Base-by-base conservation (phyloP, 345 rosid genomes). In the Eucalyptus leucophloia region DNA sequence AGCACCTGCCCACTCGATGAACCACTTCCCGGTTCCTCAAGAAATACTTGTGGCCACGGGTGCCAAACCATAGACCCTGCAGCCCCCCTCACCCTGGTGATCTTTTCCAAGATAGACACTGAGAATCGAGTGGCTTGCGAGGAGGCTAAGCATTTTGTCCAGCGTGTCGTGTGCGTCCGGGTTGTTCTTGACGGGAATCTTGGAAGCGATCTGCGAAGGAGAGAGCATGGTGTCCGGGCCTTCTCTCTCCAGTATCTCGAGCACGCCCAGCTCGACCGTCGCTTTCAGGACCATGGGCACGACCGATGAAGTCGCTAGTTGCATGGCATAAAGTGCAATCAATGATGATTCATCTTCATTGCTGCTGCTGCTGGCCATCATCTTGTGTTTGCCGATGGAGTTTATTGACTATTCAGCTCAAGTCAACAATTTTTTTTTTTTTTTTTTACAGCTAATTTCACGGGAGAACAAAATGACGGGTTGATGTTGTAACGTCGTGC, bases 261-360 rank as follows among this genome's bases (percentile, higher is more conserved):
- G 89, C 17, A 92, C 91, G 42, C 92, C 92, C 37, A 92, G 92
- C 45, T 91, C 90, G 23, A 89, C 49, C 8, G 93, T 91, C 19
- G 92, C 89, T 88, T 91, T 92, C 88, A 92, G 89, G 53, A 88
- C 92, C 95, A 92, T 88, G 34, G 96, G 93, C 56, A 92, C 49
- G 42, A 91, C 90, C 5, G 93, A 93, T 32, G 92, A 88, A 23
- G 72, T 90, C 7, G 86, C 93, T n/a, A 93, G 90, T 85, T 94
- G 92, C 92, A 92, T 91, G 7, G 96, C 95, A 23, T 28, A 30
- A 15, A 32, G 23, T 17, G 23, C 24, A 12, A 3, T 32, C 23
- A 12, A 32, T 17, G 80, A 5, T 24, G 80, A 69, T 32, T 69
- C 24, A 17, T 67, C 1, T 69, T 69, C 13, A 4, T 32, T 69